Conservation (phyloP, 257 asterid species). For the Mitragyna speciosa region DNA sequence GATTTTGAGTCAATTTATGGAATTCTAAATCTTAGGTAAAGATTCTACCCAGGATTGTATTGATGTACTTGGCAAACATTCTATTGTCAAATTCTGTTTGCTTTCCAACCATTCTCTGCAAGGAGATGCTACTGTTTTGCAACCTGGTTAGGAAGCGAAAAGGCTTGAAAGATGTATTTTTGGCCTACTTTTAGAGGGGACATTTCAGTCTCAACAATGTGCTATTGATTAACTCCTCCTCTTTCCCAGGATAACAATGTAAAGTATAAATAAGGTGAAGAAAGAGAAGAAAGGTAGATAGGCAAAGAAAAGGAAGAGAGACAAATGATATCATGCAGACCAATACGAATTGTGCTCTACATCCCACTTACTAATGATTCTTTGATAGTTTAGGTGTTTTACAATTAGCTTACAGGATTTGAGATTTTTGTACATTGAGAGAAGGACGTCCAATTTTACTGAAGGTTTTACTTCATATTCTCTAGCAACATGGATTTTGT, state of each 20-base stretch:
- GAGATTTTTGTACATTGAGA: neutral
- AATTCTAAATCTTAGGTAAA: slow-evolving; percentile 69
- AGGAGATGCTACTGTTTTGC: slow-evolving; percentile 82
- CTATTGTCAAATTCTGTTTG: slow-evolving; percentile 57
- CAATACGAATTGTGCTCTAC: neutral
- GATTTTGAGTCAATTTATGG: slow-evolving; percentile 69
- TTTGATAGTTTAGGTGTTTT: slow-evolving; percentile 13
- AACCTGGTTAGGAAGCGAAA: slow-evolving; percentile 67
- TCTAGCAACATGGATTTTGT: neutral
- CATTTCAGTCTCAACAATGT: slow-evolving; percentile 41
- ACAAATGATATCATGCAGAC: slow-evolving; percentile 9
- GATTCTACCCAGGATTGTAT: slow-evolving; percentile 78
- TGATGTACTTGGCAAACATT: slow-evolving; percentile 87
- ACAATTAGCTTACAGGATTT: neutral
- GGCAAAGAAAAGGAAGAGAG: neutral
- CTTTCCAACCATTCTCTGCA: slow-evolving; percentile 77
- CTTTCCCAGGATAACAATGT: neutral
- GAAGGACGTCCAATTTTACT: neutral
- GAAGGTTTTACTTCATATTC: neutral
- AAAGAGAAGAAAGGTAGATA: neutral
- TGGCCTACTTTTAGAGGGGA: slow-evolving; percentile 39
- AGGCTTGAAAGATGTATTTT: slow-evolving; percentile 62
- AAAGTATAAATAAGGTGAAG: neutral
- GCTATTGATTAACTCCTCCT: slow-evolving; percentile 23
- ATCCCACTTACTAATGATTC: neutral